Conservation (phyloP, 139 green algal species). For the Chlamydomonas schloesseri region DNA sequence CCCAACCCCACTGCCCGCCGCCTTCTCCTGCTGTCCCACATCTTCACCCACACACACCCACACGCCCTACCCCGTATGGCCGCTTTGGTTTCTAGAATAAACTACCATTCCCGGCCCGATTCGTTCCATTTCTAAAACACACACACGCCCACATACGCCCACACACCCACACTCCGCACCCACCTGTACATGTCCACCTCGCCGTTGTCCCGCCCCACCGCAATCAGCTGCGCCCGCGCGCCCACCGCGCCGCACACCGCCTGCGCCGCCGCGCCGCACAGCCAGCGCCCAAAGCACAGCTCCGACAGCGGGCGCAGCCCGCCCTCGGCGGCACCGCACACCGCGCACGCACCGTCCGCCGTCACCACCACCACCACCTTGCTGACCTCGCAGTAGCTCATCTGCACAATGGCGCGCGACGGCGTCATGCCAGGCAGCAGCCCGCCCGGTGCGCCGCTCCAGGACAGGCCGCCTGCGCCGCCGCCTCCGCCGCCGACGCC, state of each 20-base stretch:
- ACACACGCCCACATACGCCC: too few relatives aligned
- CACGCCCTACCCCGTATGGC: too few relatives aligned
- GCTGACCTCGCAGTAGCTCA: slow-evolving; percentile 56
- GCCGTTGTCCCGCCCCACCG: slow-evolving; percentile 70
- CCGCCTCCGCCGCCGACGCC: not conserved
- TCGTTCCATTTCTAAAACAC: too few relatives aligned
- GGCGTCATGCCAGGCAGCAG: not conserved
- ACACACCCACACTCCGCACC: not conserved
- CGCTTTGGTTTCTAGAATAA: too few relatives aligned
- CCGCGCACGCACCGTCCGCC: slow-evolving; percentile 54
- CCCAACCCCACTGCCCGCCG: too few relatives aligned
- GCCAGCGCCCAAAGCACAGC: slow-evolving; percentile 35
- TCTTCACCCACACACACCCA: too few relatives aligned
- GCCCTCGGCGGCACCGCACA: slow-evolving; percentile 40
- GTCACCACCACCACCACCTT: slow-evolving; percentile 56
- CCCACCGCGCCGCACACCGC: slow-evolving; percentile 56
- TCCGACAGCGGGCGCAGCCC: slow-evolving; percentile 21
- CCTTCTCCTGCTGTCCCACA: too few relatives aligned
- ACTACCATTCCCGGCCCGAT: too few relatives aligned
- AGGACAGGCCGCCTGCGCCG: not conserved
- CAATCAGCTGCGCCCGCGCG: slow-evolving; percentile 72
- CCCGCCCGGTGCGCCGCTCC: not conserved
- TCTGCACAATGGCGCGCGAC: slow-evolving; percentile 26
- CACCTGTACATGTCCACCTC: slow-evolving; percentile 76
- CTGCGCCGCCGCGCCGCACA: slow-evolving; percentile 47